These are phyloP conservation scores for Oryza longistaminata DNA, from an alignment of 176 grass and related monocot genomes.

Conservation along the genomic window DNA sequence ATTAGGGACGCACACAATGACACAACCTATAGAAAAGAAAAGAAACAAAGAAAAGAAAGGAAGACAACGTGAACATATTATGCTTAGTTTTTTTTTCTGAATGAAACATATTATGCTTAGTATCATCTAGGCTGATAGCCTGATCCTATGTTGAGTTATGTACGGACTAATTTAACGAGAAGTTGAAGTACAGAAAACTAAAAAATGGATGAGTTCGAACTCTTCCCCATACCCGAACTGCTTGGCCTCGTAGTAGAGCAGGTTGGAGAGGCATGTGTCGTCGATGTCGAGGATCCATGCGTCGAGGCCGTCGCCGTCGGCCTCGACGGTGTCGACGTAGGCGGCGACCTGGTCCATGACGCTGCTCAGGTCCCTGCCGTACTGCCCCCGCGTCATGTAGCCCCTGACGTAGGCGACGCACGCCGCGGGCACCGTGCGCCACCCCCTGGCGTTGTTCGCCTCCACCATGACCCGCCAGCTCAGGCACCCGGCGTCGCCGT, in stretches of 20 bases:
- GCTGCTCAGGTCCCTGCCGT: slow-evolving; percentile 63
- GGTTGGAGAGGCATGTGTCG: slow-evolving; percentile 94
- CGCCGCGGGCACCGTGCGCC: slow-evolving; percentile 66
- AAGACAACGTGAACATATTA: no score
- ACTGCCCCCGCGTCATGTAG: slow-evolving; percentile 94
- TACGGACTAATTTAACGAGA: neutral
- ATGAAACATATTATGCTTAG: no score
- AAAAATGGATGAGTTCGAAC: neutral
- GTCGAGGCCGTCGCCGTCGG: slow-evolving; percentile 63
- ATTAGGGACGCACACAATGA: no score
- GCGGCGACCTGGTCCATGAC: slow-evolving; percentile 56
- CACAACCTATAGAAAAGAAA: no score
- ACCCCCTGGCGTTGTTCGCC: slow-evolving; percentile 75
- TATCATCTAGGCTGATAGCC: neutral
- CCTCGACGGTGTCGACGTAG: slow-evolving; percentile 49
- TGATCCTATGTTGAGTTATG: neutral
- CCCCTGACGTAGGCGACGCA: slow-evolving; percentile 65
- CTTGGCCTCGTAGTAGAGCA: slow-evolving; percentile 67
- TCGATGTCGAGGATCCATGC: slow-evolving; percentile 93
- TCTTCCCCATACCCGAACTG: slow-evolving; percentile 69
- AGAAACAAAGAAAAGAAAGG: no score
- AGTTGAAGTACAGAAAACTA: neutral
- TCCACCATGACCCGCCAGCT: slow-evolving; percentile 96
- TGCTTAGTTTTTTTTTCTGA: no score
- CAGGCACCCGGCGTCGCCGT: slow-evolving; percentile 51